phyloP scores from a whole-genome alignment of 768 basidiomycete species.

The Suillus plorans region DNA sequence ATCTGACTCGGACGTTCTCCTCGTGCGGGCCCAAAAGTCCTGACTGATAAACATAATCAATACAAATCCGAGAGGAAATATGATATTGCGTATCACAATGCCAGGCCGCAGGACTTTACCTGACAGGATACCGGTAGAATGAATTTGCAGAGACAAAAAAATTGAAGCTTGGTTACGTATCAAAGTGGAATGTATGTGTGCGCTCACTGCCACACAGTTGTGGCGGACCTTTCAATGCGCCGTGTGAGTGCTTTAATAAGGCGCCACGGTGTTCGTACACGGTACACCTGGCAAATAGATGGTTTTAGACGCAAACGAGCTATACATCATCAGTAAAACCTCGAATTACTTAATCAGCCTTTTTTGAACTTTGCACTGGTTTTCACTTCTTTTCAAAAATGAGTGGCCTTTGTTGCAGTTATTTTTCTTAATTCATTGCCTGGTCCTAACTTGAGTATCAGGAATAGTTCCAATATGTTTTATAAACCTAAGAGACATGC shows the following conservation, averaged over 20 bases:
- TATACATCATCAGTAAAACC: no score
- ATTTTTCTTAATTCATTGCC: no score
- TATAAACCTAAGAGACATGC: no score
- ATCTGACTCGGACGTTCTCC: background rate
- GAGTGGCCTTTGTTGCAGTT: no score
- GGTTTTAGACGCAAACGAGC: background rate
- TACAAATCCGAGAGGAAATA: background rate
- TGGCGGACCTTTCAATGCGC: background rate
- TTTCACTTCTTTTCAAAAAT: no score
- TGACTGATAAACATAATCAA: no score
- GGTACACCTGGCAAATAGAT: background rate
- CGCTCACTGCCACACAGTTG: background rate
- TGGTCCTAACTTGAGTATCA: no score
- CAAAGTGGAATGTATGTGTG: background rate
- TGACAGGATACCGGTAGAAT: background rate
- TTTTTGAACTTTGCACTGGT: no score
- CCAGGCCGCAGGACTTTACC: background rate
- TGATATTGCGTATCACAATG: background rate
- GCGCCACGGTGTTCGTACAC: background rate
- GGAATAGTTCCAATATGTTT: no score
- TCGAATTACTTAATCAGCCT: no score
- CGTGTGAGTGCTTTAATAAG: no score
- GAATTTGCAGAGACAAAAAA: background rate
- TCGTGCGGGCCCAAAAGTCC: background rate
- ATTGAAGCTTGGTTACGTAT: background rate